Percentiles rank a stretch among this genome's conserved stretches.
Evolutionary conservation across 2,329 filamentous ascomycete genomes (phyloP).

Genomic region (Pseudocercospora vitis): DNA sequence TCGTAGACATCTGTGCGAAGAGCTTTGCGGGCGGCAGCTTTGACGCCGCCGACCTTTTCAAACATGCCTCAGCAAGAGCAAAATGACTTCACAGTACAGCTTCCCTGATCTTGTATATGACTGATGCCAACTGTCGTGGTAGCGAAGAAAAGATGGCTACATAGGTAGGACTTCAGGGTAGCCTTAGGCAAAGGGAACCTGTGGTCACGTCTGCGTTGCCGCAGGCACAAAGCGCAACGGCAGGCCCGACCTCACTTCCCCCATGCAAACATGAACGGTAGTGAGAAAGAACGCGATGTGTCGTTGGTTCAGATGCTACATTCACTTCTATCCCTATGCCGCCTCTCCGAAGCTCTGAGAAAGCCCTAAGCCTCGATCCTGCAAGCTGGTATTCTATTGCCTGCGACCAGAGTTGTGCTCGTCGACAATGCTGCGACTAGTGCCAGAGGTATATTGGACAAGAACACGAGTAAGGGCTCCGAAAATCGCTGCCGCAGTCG

Average conservation of each 20-base stretch:
- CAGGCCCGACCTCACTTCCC: neutral
- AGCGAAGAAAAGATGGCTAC: neutral
- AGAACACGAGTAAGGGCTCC: neutral
- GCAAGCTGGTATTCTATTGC: too few species aligned
- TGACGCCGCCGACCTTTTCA: constrained; percentile 5
- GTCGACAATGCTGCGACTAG: neutral
- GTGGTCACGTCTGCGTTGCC: neutral
- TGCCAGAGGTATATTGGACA: neutral
- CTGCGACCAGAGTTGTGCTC: too few species aligned
- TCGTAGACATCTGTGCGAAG: constrained; percentile 10
- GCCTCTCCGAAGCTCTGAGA: too few species aligned
- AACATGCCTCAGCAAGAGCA: constrained; percentile 1
- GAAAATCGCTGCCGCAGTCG: neutral
- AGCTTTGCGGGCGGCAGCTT: constrained; percentile 1
- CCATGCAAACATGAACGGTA: neutral
- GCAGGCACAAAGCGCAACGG: neutral
- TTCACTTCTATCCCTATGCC: too few species aligned
- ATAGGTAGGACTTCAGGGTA: neutral
- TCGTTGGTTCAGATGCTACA: too few species aligned
- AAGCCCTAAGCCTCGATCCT: too few species aligned
- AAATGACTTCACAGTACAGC: neutral
- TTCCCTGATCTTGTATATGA: constrained; percentile 1
- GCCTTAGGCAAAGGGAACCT: neutral
- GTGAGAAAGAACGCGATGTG: neutral
- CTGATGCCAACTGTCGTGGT: neutral